Conservation (phyloP, 192 early-diverging fungal species). For the Gaertneriomyces semiglobifer region DNA sequence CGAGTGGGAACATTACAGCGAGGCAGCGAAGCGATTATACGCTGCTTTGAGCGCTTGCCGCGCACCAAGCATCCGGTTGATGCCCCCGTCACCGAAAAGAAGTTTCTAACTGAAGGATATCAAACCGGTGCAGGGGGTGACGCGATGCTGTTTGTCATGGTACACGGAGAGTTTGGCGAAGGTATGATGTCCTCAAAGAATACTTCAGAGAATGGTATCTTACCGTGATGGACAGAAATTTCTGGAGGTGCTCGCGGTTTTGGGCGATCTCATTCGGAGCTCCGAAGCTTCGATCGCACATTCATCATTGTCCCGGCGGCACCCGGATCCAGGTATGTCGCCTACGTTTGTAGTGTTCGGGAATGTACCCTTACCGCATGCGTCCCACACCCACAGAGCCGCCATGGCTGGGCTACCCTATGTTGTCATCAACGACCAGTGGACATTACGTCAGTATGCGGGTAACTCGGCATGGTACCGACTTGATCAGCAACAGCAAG, state of each 20-base stretch:
- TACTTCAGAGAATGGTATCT: neutral
- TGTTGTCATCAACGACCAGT: slow-evolving; percentile 26
- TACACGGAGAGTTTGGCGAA: slow-evolving; percentile 43
- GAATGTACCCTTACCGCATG: neutral
- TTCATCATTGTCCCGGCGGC: slow-evolving; percentile 40
- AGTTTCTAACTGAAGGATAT: slow-evolving; percentile 24
- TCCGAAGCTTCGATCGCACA: slow-evolving; percentile 37
- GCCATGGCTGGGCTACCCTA: slow-evolving; percentile 25
- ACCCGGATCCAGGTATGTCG: slow-evolving; percentile 27
- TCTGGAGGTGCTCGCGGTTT: neutral
- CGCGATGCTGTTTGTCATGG: slow-evolving; percentile 21
- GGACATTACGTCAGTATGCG: slow-evolving; percentile 15
- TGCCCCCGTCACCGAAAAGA: slow-evolving; percentile 12
- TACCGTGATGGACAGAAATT: neutral
- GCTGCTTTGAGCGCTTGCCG: slow-evolving; percentile 12
- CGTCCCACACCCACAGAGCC: slow-evolving; percentile 8
- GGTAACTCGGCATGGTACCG: slow-evolving; percentile 15
- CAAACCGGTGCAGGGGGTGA: slow-evolving; percentile 21
- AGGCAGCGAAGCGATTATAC: slow-evolving; percentile 16
- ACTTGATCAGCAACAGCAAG: neutral
- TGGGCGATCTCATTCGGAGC: neutral
- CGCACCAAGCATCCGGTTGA: slow-evolving; percentile 17
- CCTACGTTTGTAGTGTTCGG: no score
- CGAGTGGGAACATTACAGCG: slow-evolving; percentile 7
- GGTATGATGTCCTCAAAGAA: slow-evolving; percentile 12